Evolutionary conservation across 2,329 filamentous ascomycete species (phyloP).

Genomic region (Clarireedia homoeocarpa): DNA sequence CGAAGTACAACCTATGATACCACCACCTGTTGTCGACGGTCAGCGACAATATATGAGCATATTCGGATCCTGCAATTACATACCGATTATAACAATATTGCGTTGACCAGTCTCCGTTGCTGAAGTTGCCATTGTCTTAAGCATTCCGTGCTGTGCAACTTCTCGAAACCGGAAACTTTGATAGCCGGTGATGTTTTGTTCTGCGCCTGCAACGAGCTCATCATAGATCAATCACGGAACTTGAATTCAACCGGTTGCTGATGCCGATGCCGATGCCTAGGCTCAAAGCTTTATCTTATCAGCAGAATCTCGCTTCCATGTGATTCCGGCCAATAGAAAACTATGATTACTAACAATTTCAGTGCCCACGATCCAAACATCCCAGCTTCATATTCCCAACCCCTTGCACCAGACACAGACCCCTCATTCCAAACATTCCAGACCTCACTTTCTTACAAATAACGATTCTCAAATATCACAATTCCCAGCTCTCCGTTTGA

Average conservation of each 20-base stretch:
- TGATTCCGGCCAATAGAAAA: background rate
- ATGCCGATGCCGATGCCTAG: too few relatives aligned
- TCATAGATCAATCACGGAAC: too few relatives aligned
- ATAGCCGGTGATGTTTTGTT: too few relatives aligned
- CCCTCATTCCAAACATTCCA: background rate
- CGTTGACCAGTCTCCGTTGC: slow-evolving; percentile 3
- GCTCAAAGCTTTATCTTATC: too few relatives aligned
- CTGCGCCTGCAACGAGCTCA: too few relatives aligned
- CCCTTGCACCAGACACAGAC: background rate
- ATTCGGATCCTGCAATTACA: slow-evolving; percentile 48
- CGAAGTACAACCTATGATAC: slow-evolving; percentile 85
- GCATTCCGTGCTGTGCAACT: background rate
- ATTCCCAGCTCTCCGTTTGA: background rate
- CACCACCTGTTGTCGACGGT: slow-evolving; percentile 46
- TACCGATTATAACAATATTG: slow-evolving; percentile 30
- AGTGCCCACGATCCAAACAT: background rate
- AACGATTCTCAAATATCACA: background rate
- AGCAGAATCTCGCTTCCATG: too few relatives aligned
- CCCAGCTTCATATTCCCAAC: background rate
- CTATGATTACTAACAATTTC: background rate
- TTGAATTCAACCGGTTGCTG: too few relatives aligned
- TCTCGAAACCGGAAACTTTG: too few relatives aligned
- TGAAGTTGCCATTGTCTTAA: background rate
- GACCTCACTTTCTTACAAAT: slow-evolving; percentile 4
- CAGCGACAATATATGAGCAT: background rate